Evolutionary conservation across 768 basidiomycete genomes (phyloP).

Genomic region (Suillus cothurnatus): DNA sequence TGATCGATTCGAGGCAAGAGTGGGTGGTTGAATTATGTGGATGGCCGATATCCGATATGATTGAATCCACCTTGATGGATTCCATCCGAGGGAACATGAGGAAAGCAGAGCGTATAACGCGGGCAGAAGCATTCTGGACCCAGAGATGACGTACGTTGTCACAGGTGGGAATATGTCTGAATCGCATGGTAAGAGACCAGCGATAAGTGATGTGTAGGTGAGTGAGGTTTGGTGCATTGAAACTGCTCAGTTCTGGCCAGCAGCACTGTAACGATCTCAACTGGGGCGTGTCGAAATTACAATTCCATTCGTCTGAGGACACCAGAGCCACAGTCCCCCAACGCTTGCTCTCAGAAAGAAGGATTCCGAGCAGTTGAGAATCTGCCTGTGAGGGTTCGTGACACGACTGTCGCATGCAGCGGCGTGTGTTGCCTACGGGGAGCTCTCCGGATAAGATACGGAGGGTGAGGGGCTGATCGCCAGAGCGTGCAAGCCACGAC

Average conservation of each 20-base stretch:
- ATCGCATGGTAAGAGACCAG: background rate
- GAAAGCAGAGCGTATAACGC: background rate
- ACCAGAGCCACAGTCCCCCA: background rate
- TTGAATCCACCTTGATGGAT: background rate
- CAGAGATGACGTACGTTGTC: background rate
- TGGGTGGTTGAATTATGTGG: background rate
- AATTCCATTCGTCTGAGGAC: too few relatives aligned
- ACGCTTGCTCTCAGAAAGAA: background rate
- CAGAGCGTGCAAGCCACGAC: constrained; percentile 5
- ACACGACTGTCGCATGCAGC: background rate
- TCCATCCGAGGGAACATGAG: background rate
- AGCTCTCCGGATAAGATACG: background rate
- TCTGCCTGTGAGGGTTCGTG: background rate
- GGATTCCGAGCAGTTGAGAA: background rate
- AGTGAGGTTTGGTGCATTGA: background rate
- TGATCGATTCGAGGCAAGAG: background rate
- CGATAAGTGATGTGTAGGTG: background rate
- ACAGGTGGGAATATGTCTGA: background rate
- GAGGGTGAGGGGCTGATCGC: constrained; percentile 1
- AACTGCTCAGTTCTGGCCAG: background rate
- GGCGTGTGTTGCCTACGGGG: background rate
- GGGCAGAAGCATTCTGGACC: background rate
- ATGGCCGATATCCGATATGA: background rate
- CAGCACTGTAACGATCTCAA: background rate
- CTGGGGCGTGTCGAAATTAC: background rate